Conservation (phyloP, 2,329 filamentous ascomycete species). For the Claviceps sorghi region DNA sequence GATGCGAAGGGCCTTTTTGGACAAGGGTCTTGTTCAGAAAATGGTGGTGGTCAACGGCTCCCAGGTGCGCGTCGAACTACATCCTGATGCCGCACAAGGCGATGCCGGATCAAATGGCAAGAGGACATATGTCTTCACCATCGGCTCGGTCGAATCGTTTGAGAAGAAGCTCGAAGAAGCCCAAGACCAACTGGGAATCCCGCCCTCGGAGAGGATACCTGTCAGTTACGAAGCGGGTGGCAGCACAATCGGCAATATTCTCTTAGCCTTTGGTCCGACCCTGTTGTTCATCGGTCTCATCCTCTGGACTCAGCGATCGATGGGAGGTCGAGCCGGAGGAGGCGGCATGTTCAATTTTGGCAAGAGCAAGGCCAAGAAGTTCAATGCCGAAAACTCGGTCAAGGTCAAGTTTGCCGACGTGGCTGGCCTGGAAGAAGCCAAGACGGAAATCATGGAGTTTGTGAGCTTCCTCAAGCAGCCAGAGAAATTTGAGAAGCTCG, state of each 20-base stretch:
- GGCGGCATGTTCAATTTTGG: conserved; percentile 90
- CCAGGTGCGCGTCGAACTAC: conserved; percentile 65
- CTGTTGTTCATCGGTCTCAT: conserved; percentile 73
- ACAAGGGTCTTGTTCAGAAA: conserved; percentile 92
- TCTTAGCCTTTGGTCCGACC: conserved; percentile 73
- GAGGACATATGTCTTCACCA: conserved; percentile 70
- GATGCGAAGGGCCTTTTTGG: conserved; percentile 80
- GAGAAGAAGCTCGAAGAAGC: conserved; percentile 79
- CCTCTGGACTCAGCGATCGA: conserved; percentile 64
- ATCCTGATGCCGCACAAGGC: conserved; percentile 51
- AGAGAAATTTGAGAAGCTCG: conserved; percentile 79
- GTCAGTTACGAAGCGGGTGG: conserved; percentile 75
- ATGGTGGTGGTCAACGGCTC: conserved; percentile 61
- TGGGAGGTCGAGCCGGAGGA: conserved; percentile 47
- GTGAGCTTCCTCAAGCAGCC: conserved; percentile 94
- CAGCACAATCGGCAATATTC: conserved; percentile 55
- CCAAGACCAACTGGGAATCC: conserved; percentile 76
- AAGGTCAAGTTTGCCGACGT: conserved; percentile 97
- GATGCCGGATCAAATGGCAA: conserved; percentile 15
- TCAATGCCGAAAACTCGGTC: conserved; percentile 92
- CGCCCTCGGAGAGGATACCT: conserved; percentile 75
- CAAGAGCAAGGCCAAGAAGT: conserved; percentile 89
- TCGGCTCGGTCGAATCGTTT: conserved; percentile 87
- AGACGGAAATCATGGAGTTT: conserved; percentile 98
- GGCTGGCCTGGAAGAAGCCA: conserved; percentile 95